phyloP scores from a whole-genome alignment of 2,329 filamentous ascomycete genomes.

The Metarhizium brunneum region DNA sequence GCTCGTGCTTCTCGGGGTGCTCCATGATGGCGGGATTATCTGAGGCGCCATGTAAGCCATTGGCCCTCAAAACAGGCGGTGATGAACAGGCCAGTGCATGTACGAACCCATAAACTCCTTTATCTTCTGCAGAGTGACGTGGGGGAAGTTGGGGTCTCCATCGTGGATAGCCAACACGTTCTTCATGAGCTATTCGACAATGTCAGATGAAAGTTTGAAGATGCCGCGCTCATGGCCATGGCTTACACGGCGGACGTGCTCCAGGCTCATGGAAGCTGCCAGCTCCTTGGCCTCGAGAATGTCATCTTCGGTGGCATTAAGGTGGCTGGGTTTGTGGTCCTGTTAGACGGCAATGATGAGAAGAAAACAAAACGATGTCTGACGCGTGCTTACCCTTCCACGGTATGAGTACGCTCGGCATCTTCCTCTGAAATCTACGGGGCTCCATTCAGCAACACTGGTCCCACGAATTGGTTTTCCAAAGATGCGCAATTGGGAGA shows the following conservation, averaged over 20 bases:
- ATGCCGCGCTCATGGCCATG: neutral
- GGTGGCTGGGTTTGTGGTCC: constrained; percentile 5
- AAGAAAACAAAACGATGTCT: neutral
- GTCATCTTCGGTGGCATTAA: constrained; percentile 33
- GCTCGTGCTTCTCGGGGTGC: constrained; percentile 27
- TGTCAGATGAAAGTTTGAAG: neutral
- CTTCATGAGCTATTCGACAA: constrained; percentile 20
- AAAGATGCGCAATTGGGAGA: neutral
- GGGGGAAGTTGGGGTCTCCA: constrained; percentile 29
- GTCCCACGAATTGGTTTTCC: neutral
- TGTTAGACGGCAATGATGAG: neutral
- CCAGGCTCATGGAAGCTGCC: constrained; percentile 24
- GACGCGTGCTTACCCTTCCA: neutral
- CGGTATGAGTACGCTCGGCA: neutral
- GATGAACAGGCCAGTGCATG: neutral
- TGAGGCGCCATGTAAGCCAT: constrained; percentile 1
- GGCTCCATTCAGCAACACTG: neutral
- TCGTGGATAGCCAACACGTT: constrained; percentile 24
- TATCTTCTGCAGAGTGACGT: constrained; percentile 24
- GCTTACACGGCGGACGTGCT: constrained; percentile 21
- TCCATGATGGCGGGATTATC: constrained; percentile 21
- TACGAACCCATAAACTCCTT: constrained; percentile 25
- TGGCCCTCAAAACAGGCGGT: neutral
- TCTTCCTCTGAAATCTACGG: neutral
- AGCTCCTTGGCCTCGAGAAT: constrained; percentile 32